These are phyloP conservation scores for Fagopyrum homotropicum DNA, from an alignment of 148 eudicot species.

Conservation along the genomic window DNA sequence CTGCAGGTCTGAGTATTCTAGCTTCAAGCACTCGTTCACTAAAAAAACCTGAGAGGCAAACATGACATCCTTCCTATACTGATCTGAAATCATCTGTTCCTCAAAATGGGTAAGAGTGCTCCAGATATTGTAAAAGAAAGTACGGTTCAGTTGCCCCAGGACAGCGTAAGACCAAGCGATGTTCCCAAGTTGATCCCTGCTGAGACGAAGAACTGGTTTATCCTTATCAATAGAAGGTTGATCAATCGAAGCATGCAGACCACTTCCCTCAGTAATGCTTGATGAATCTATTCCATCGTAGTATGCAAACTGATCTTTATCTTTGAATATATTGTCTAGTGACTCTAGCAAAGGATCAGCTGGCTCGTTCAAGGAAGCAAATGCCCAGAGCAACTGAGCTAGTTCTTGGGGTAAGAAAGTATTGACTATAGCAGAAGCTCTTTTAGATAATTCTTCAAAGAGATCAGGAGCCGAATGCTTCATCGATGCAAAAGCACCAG, in stretches of 20 bases:
- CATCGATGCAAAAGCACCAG: conserved; percentile 97
- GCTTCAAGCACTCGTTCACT: conserved; percentile 80
- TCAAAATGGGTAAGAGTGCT: conserved; percentile 46
- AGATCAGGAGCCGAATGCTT: conserved; percentile 81
- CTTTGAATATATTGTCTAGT: conserved; percentile 49
- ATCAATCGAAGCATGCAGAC: conserved; percentile 10
- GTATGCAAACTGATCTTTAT: conserved; percentile 42
- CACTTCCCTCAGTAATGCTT: conserved; percentile 20
- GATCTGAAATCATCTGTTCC: conserved; percentile 68
- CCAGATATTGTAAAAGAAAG: conserved; percentile 69
- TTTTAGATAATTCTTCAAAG: conserved; percentile 53
- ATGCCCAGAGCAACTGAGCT: conserved; percentile 95
- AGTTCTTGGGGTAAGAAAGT: conserved; percentile 83
- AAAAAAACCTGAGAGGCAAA: conserved; percentile 82
- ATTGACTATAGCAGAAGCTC: conserved; percentile 54
- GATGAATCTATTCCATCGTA: conserved; percentile 21
- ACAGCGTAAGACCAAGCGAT: conserved; percentile 90
- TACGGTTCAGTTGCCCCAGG: conserved; percentile 57
- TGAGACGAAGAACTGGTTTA: conserved; percentile 36
- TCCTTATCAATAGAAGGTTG: not conserved
- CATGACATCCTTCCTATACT: conserved; percentile 82
- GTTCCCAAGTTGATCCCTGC: conserved; percentile 83
- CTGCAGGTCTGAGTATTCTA: conserved; percentile 57
- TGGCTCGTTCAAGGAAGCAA: conserved; percentile 72
- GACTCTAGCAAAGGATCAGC: conserved; percentile 57